Conservation (phyloP, 2,329 filamentous ascomycete species). For the Metarhizium anisopliae region DNA sequence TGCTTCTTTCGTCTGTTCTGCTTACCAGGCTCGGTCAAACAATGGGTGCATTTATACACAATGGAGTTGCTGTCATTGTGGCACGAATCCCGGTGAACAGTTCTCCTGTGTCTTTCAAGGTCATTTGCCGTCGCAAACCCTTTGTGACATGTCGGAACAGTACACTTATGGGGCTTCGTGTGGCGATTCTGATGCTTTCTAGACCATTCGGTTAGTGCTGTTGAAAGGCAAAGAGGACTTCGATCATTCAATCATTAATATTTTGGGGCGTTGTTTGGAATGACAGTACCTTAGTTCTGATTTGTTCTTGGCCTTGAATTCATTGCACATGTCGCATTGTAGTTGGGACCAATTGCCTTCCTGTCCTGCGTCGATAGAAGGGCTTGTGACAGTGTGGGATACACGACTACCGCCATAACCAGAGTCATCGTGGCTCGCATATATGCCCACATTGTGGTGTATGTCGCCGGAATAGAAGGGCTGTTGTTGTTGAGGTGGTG, state of each 20-base stretch:
- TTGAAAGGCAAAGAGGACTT: not conserved
- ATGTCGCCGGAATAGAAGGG: slow-evolving; percentile 4
- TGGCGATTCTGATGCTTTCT: slow-evolving; percentile 73
- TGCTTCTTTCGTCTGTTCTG: slow-evolving; percentile 37
- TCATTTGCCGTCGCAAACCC: slow-evolving; percentile 79
- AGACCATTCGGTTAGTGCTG: not conserved
- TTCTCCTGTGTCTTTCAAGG: slow-evolving; percentile 67
- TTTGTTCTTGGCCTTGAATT: slow-evolving; percentile 5
- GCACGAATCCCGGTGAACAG: slow-evolving; percentile 51
- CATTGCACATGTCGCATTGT: not conserved
- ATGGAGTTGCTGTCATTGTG: slow-evolving; percentile 9
- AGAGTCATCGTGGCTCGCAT: slow-evolving; percentile 27
- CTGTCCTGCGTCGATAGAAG: slow-evolving; percentile 30
- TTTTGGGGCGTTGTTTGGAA: not conserved
- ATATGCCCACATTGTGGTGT: slow-evolving; percentile 21
- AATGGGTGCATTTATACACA: slow-evolving; percentile 10
- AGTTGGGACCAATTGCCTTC: not conserved
- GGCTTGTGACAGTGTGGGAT: slow-evolving; percentile 33
- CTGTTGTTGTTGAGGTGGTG: not conserved
- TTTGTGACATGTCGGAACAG: slow-evolving; percentile 45
- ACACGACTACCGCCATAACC: slow-evolving; percentile 34
- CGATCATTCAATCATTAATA: too few species aligned
- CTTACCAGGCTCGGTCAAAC: slow-evolving; percentile 10
- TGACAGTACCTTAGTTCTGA: slow-evolving; percentile 5
- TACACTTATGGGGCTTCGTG: slow-evolving; percentile 57